Evolutionary conservation across 306 rosid species (phyloP), one percentile per base, ranked within the genome.

Genomic region (Lathyrus tuberosus): DNA sequence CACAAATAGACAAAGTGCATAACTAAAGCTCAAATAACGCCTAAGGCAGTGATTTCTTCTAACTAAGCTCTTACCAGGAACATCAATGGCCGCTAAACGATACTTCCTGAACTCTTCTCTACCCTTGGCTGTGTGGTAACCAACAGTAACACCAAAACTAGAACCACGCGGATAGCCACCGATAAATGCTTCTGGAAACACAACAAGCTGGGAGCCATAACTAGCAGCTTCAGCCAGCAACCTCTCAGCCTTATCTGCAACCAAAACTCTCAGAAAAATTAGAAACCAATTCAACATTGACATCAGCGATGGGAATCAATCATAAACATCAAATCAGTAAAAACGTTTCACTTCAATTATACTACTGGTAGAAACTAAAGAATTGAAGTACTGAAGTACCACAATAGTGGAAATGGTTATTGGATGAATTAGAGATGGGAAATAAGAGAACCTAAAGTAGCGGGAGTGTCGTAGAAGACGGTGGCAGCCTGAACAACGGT

Each of bases 81-180:
- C 96, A 82, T 84, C 86, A 66, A 93, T 90, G 62, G 98, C 97
- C 0, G 97, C 66, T 35, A 94, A 83, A 60, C 82, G 94, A 70
- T 90, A 93, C 87, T 71, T 90, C 62, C 94, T 86, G 49, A 93
- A 90, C 4, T 93, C 98, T 75, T 93, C 97, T 77, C 79, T 93
- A 38, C 97, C 98, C 80, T 90, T 86, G 2, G 78, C 76, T 0
- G 89, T 81, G 62, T 96, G 81, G 63, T 71, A 86, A 69, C 91
- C 97, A 73, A 93, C 72, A 14, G 82, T 56, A 72, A 81, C 77
- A 14, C 96, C 98, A 37, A 85, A 93, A 71, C 3, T 72, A 1
- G 96, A 93, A 53, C 98, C 98, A 17, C 96, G 97, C 0, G 98
- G 98, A 56, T 93, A 93, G 6, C 98, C 98, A 15, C 97, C 98